phyloP scores from a whole-genome alignment of 2,329 filamentous ascomycete species.

The Monilinia vaccinii-corymbosi region DNA sequence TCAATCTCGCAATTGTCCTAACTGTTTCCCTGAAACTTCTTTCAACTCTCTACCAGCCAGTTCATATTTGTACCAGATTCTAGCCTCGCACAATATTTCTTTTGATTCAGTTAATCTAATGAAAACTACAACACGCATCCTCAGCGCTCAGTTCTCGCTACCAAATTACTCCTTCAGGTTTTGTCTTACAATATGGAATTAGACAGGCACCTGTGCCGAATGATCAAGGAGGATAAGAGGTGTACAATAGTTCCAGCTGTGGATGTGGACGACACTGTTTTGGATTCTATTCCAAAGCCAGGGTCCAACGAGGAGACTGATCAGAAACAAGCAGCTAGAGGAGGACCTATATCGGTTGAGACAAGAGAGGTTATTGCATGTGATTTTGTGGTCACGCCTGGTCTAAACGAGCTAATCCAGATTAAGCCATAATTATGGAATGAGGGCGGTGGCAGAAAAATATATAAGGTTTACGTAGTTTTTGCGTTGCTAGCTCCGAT shows the following conservation, averaged over 20 bases:
- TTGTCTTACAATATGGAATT: no score
- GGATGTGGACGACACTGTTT: not conserved
- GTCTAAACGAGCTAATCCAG: not conserved
- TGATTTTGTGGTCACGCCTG: not conserved
- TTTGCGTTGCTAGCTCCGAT: no score
- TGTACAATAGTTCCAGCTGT: not conserved
- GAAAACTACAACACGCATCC: not conserved
- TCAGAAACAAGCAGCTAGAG: not conserved
- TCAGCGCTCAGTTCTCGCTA: not conserved
- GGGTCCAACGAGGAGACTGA: not conserved
- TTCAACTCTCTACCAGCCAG: not conserved
- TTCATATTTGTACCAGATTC: no score
- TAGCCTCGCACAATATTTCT: not conserved
- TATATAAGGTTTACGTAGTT: no score
- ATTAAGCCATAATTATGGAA: not conserved
- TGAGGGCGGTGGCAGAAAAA: not conserved
- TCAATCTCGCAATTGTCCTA: no score
- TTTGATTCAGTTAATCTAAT: not conserved
- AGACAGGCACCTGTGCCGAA: rapidly evolving
- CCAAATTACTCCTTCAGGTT: rapidly evolving
- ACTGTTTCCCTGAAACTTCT: not conserved
- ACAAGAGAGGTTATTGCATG: not conserved
- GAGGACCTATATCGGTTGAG: not conserved
- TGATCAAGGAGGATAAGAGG: not conserved
- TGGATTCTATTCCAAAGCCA: no score